Conservation (phyloP, 148 eudicot genomes). For the Silene latifolia region DNA sequence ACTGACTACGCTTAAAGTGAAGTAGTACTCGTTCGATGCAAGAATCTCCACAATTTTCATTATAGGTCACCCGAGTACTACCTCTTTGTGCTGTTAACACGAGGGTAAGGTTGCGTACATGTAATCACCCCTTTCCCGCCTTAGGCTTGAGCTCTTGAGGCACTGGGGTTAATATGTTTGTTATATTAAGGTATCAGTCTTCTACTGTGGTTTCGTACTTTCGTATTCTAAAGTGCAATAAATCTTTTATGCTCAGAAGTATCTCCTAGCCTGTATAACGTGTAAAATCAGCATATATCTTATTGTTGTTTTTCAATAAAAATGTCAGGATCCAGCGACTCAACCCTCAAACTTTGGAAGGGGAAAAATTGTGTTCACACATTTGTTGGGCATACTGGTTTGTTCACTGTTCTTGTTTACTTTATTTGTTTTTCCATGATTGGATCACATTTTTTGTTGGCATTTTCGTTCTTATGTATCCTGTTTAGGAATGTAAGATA, state of each 20-base stretch:
- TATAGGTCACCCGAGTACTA: no score
- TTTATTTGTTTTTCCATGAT: background rate
- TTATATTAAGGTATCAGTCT: background rate
- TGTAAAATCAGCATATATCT: background rate
- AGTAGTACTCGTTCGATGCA: no score
- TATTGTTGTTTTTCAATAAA: constrained; percentile 20
- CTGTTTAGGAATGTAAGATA: background rate
- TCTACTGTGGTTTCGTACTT: background rate
- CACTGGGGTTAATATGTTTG: no score
- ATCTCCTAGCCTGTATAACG: background rate
- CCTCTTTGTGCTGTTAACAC: no score
- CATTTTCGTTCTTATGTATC: background rate
- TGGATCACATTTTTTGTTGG: background rate
- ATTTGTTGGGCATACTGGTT: constrained; percentile 75
- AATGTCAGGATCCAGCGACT: constrained; percentile 84
- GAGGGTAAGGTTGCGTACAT: no score
- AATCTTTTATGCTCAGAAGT: background rate
- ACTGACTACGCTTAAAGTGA: no score
- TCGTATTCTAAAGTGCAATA: background rate
- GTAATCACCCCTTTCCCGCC: no score
- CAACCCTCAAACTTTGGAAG: constrained; percentile 85
- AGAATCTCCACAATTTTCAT: no score
- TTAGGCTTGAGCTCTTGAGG: no score
- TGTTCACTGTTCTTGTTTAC: background rate
- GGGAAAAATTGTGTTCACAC: constrained; percentile 71